Percentiles rank a stretch among this genome's conserved stretches.
phyloP scores from a whole-genome alignment of 1,139 yeast species.

The Schwanniomyces etchellsii region DNA sequence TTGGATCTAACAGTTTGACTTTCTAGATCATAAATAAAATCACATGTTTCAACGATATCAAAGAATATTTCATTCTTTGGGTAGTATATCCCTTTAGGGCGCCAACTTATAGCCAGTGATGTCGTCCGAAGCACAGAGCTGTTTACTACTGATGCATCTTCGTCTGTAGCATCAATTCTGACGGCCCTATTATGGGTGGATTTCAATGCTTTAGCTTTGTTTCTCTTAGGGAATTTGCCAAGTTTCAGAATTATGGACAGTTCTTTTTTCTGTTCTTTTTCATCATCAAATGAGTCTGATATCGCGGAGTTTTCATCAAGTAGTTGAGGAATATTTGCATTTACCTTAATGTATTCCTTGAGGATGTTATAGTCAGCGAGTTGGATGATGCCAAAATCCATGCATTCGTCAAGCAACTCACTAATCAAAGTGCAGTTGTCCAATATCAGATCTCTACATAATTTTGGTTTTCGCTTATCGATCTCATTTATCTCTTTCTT shows the following conservation, averaged over 20 bases:
- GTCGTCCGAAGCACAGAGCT: slow-evolving; percentile 50
- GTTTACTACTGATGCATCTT: slow-evolving; percentile 36
- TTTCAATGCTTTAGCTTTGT: slow-evolving; percentile 8
- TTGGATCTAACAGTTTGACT: slow-evolving; percentile 24
- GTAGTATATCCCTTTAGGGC: slow-evolving; percentile 45
- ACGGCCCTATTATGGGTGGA: slow-evolving; percentile 40
- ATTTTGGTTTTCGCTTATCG: slow-evolving; percentile 6
- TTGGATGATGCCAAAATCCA: slow-evolving; percentile 41
- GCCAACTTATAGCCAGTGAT: slow-evolving; percentile 40
- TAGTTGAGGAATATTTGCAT: slow-evolving; percentile 25
- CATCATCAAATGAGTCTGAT: slow-evolving; percentile 11
- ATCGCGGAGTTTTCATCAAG: slow-evolving; percentile 6
- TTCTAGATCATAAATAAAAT: slow-evolving; percentile 33
- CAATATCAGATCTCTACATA: slow-evolving; percentile 31
- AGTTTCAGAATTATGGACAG: not conserved
- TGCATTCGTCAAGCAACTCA: slow-evolving; percentile 41
- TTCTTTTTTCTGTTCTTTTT: slow-evolving; percentile 9
- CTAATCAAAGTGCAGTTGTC: slow-evolving; percentile 37
- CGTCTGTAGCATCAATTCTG: slow-evolving; percentile 23
- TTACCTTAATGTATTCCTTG: slow-evolving; percentile 40
- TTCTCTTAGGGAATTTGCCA: not conserved
- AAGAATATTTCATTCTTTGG: slow-evolving; percentile 43
- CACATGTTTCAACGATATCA: slow-evolving; percentile 37
- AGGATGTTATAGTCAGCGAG: slow-evolving; percentile 39
- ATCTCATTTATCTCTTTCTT: not conserved